A percentile compares a stretch with the other conserved stretches of the same genome.
Evolutionary conservation across 352 stramenopile species (phyloP).

Genomic region (Globisporangium sylvaticum): DNA sequence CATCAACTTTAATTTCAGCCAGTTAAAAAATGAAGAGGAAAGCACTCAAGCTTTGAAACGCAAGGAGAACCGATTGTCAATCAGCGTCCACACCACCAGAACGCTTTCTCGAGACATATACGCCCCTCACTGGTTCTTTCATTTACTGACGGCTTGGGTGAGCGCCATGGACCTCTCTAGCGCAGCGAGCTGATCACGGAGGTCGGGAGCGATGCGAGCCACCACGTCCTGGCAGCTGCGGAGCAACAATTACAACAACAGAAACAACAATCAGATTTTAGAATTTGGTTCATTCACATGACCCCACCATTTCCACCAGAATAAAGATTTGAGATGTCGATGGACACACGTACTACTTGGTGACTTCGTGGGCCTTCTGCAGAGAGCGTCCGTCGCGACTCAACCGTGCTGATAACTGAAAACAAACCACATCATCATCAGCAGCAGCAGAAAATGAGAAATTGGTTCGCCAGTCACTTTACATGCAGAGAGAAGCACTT

Average conservation of each 20-base stretch:
- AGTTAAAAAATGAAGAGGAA: neutral
- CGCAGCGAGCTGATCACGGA: slow-evolving; percentile 32
- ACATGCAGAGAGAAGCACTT: neutral
- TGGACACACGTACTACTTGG: slow-evolving; percentile 24
- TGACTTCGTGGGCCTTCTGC: slow-evolving; percentile 24
- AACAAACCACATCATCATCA: neutral
- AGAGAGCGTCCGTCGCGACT: slow-evolving; percentile 12
- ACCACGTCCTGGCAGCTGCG: slow-evolving; percentile 32
- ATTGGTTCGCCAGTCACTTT: neutral
- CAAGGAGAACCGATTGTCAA: neutral
- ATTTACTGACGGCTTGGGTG: slow-evolving; percentile 3
- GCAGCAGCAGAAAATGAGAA: neutral
- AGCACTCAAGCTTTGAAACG: neutral
- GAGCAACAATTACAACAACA: neutral
- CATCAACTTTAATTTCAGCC: neutral
- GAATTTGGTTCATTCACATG: neutral
- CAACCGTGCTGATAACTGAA: slow-evolving; percentile 11
- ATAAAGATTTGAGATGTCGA: neutral
- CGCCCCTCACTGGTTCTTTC: neutral
- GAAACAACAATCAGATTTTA: slow-evolving; percentile 4
- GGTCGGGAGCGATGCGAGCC: slow-evolving; percentile 26
- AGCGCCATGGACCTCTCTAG: slow-evolving; percentile 25
- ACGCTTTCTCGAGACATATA: neutral
- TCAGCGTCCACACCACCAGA: neutral
- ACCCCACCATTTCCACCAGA: neutral